These are phyloP conservation scores for Macrolepiota albuminosa DNA, from an alignment of 768 basidiomycete species.

Conservation along the genomic window DNA sequence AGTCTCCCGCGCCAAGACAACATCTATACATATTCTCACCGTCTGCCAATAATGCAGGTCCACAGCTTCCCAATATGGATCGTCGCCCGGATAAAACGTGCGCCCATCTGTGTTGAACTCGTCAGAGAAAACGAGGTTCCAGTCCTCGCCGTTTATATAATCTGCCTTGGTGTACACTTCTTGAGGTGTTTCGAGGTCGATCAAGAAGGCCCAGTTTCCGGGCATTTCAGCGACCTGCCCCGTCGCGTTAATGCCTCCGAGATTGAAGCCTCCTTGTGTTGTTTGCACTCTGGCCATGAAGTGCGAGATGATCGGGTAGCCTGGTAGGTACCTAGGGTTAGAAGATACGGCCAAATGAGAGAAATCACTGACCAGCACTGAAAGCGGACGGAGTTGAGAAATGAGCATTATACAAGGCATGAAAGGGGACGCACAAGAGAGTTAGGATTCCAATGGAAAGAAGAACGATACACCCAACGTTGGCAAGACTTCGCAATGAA, in stretches of 20 bases:
- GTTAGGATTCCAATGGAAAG: slow-evolving; percentile 43
- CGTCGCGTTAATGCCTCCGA: slow-evolving; percentile 70
- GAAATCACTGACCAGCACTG: slow-evolving; percentile 34
- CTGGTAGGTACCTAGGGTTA: slow-evolving; percentile 19
- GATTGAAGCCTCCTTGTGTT: slow-evolving; percentile 57
- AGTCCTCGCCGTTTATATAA: slow-evolving; percentile 51
- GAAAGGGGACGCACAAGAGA: slow-evolving; percentile 46
- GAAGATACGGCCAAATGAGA: neutral
- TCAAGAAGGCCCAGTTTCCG: slow-evolving; percentile 60
- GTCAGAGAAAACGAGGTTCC: slow-evolving; percentile 69
- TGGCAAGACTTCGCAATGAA: slow-evolving; percentile 57
- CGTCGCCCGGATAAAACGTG: slow-evolving; percentile 65
- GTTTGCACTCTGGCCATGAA: slow-evolving; percentile 36
- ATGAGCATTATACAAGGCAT: neutral
- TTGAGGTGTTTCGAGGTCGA: slow-evolving; percentile 74
- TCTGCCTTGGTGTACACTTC: slow-evolving; percentile 48
- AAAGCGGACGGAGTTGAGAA: slow-evolving; percentile 1
- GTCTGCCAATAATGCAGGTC: slow-evolving; percentile 70
- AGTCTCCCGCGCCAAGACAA: neutral
- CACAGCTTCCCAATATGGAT: slow-evolving; percentile 58
- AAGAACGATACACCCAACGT: slow-evolving; percentile 61
- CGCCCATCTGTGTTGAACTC: slow-evolving; percentile 77
- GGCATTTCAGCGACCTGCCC: slow-evolving; percentile 63
- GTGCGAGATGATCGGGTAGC: slow-evolving; percentile 47
- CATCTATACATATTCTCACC: slow-evolving; percentile 22